Percentiles rank a stretch among this genome's conserved stretches.
These are phyloP conservation scores for Helianthus tuberosus DNA, from an alignment of 129 eudicot genomes.

Conservation along the genomic window DNA sequence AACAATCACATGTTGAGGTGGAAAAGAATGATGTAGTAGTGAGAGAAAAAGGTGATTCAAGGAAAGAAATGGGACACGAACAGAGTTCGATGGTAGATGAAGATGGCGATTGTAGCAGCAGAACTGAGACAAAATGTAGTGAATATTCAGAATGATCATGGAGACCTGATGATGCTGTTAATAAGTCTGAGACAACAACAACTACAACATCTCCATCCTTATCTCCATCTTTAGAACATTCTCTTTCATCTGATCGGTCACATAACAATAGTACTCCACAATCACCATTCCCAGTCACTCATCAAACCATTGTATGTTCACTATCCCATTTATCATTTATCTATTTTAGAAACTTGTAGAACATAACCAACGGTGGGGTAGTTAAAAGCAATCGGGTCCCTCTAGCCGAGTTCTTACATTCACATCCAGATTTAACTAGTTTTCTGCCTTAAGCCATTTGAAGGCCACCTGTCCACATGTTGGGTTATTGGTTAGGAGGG, in stretches of 20 bases:
- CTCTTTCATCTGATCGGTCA: slow-evolving; percentile 31
- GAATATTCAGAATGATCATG: slow-evolving; percentile 42
- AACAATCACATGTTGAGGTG: slow-evolving; percentile 21
- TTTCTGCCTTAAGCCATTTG: no score
- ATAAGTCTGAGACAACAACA: slow-evolving; percentile 41
- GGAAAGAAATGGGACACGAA: slow-evolving; percentile 20
- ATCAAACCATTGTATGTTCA: slow-evolving; percentile 27
- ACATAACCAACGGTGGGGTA: no score
- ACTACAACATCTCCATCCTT: slow-evolving; percentile 8
- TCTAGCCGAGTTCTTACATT: no score
- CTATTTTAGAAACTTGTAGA: no score
- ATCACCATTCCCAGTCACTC: slow-evolving; percentile 25
- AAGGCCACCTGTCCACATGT: no score
- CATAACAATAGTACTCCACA: slow-evolving; percentile 34
- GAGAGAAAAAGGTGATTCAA: slow-evolving; percentile 5
- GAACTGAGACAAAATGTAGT: slow-evolving; percentile 30
- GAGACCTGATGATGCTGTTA: slow-evolving; percentile 37
- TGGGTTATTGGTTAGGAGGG: no score
- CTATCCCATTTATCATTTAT: no score
- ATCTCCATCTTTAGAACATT: slow-evolving; percentile 49
- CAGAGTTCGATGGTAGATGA: slow-evolving; percentile 15
- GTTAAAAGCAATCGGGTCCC: no score
- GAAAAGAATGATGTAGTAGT: slow-evolving; percentile 12
- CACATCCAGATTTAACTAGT: no score
- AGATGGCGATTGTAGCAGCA: slow-evolving; percentile 38